Evolutionary conservation across 148 eudicot genomes (phyloP).

Genomic region (Amaranthus hypochondriacus): DNA sequence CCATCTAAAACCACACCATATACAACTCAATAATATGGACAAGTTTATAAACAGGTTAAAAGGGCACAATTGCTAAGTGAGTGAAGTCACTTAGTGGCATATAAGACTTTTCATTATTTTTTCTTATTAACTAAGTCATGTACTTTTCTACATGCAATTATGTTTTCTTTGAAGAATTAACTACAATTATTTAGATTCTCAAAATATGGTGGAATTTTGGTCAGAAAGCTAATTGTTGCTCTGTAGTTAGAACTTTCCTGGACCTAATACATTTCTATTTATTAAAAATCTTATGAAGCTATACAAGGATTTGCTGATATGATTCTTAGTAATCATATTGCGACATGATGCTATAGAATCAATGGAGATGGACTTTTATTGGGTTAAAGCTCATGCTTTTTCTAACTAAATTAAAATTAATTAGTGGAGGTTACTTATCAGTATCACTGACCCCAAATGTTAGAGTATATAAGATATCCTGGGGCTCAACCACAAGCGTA

Average conservation of each 20-base stretch:
- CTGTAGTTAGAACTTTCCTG: neutral
- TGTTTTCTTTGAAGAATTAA: neutral
- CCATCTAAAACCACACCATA: neutral
- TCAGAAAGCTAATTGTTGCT: neutral
- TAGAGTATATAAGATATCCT: too few species aligned
- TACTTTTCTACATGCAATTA: neutral
- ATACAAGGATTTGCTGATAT: too few species aligned
- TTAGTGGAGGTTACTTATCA: too few species aligned
- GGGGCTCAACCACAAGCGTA: too few species aligned
- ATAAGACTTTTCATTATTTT: neutral
- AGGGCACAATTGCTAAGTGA: neutral
- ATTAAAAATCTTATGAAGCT: too few species aligned
- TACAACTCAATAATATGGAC: slow-evolving; percentile 3
- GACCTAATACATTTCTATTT: neutral
- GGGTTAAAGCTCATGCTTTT: too few species aligned
- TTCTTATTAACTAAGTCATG: neutral
- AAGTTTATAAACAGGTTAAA: neutral
- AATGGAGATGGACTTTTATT: too few species aligned
- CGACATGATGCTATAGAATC: too few species aligned
- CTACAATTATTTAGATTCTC: neutral
- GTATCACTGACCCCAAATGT: too few species aligned
- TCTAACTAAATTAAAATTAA: too few species aligned
- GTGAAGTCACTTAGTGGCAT: neutral
- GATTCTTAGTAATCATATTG: too few species aligned
- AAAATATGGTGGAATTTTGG: neutral